Base-by-base conservation (phyloP, 2,329 filamentous ascomycete genomes). In the Gliomastix tumulicola region DNA sequence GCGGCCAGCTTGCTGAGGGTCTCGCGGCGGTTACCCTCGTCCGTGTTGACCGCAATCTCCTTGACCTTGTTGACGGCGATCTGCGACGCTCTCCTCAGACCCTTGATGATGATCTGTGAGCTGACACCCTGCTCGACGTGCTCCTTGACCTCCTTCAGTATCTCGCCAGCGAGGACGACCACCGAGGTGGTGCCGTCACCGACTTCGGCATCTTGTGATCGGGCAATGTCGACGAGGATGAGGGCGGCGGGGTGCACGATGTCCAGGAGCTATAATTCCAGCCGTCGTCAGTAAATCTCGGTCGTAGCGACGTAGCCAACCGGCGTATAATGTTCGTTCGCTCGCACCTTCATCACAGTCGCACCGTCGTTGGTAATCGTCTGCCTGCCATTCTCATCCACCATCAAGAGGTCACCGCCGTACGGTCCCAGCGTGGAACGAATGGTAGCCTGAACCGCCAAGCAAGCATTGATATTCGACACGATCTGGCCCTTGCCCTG, bases 291-390 rank as follows among this genome's bases (percentile, higher is more conserved):
- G 39, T n/a, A n/a, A n/a, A n/a, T n/a, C n/a, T n/a, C n/a, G n/a
- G n/a, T 13, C 13, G n/a, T 9, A 28, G 17, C 28, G 19, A 23
- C 13, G 35, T 27, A 41, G 40, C 32, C 23, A 28, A 28, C n/a
- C 19, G 21, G 12, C 25, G 25, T 13, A 28, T 13, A 4, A 28
- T 28, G 25, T n/a, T 28, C 17, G 13, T 31, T 21, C 35, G 39
- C 44, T 6, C 28, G 15, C 17, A 88, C 86, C 82, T 96, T 97
- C 92, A 98, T 98, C 43, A 97, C 92, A 35, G 92, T 98, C 34
- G 92, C 92, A 57, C 92, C 92, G 69, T 98, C 92, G 66, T 98
- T 98, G 52, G 92, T 98, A 59, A 98, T 97, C 38, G 92, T 98
- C 69, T 96, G 88, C 63, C 69, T 82, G 62, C 92, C 92, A 72